These are phyloP conservation scores for Aspergillus fischeri DNA, from an alignment of 2,329 filamentous ascomycete species.

Conservation along the genomic window DNA sequence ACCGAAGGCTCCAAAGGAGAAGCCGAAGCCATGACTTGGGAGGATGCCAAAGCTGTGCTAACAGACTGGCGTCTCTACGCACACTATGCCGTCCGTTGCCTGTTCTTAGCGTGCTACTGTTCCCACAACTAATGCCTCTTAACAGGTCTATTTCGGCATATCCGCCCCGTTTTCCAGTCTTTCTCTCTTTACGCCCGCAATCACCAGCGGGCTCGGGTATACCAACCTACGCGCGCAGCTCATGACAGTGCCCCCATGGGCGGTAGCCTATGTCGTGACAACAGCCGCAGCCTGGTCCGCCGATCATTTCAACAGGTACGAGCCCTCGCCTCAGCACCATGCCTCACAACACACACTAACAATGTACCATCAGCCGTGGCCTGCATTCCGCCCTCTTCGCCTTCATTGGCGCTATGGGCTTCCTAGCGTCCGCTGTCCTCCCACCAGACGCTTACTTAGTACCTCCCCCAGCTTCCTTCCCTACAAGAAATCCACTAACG, in stretches of 20 bases:
- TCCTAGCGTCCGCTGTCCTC: constrained; percentile 61
- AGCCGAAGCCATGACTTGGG: constrained; percentile 44
- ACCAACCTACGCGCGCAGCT: constrained; percentile 59
- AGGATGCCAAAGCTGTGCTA: constrained; percentile 45
- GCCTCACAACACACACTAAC: not conserved
- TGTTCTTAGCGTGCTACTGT: not conserved
- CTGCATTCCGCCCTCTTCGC: constrained; percentile 49
- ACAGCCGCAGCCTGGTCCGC: constrained; percentile 55
- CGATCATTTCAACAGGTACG: constrained; percentile 46
- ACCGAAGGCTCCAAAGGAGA: constrained; percentile 39
- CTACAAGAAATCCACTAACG: not conserved
- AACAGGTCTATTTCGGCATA: constrained; percentile 48
- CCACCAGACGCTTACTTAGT: constrained; percentile 55
- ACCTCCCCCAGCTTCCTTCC: constrained; percentile 10
- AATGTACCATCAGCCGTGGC: constrained; percentile 42
- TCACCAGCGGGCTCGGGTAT: constrained; percentile 56
- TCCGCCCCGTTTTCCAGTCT: constrained; percentile 56
- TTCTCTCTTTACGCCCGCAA: constrained; percentile 60
- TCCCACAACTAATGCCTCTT: not conserved
- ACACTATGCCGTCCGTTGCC: constrained; percentile 45
- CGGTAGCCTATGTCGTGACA: constrained; percentile 54
- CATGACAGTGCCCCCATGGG: constrained; percentile 64
- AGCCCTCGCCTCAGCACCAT: not conserved
- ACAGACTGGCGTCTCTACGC: constrained; percentile 50
- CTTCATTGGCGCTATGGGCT: constrained; percentile 51